These are phyloP conservation scores for Penicillium salamii DNA, from an alignment of 495 filamentous ascomycete species.

Conservation along the genomic window DNA sequence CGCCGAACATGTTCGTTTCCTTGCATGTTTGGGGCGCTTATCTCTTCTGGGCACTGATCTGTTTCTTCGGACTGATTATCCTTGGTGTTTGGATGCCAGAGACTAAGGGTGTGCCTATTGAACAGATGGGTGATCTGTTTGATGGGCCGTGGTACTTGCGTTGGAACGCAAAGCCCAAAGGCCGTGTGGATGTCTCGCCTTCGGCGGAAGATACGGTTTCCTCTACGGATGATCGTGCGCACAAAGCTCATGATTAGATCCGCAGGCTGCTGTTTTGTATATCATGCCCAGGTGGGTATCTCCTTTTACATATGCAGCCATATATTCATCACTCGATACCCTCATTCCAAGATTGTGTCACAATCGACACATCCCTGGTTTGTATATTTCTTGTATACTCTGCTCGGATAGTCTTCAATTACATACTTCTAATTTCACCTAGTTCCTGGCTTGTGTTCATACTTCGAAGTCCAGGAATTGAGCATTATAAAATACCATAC, in stretches of 20 bases:
- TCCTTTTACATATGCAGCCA: not conserved
- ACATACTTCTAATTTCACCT: no score
- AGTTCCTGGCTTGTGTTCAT: no score
- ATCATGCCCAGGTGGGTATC: not conserved
- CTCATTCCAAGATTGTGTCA: not conserved
- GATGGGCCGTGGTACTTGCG: constrained; percentile 42
- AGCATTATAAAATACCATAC: not conserved
- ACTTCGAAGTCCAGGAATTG: no score
- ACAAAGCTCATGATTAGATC: not conserved
- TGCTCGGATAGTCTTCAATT: no score
- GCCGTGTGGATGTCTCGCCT: constrained; percentile 6
- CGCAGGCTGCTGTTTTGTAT: not conserved
- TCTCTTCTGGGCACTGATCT: constrained; percentile 44
- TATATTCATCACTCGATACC: constrained; percentile 2
- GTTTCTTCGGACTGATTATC: constrained; percentile 38
- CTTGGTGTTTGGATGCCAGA: constrained; percentile 47
- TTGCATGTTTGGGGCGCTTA: constrained; percentile 46
- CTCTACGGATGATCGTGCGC: not conserved
- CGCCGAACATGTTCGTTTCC: constrained; percentile 44
- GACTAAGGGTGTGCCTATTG: constrained; percentile 44
- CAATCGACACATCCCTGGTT: no score
- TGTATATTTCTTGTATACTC: no score
- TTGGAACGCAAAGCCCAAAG: constrained; percentile 32
- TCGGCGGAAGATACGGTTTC: constrained; percentile 3
- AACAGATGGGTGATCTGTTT: constrained; percentile 46